Evolutionary conservation across 2,329 filamentous ascomycete species (phyloP), one percentile per base, ranked within the genome.

Genomic region (Leptosphaerulina australis): DNA sequence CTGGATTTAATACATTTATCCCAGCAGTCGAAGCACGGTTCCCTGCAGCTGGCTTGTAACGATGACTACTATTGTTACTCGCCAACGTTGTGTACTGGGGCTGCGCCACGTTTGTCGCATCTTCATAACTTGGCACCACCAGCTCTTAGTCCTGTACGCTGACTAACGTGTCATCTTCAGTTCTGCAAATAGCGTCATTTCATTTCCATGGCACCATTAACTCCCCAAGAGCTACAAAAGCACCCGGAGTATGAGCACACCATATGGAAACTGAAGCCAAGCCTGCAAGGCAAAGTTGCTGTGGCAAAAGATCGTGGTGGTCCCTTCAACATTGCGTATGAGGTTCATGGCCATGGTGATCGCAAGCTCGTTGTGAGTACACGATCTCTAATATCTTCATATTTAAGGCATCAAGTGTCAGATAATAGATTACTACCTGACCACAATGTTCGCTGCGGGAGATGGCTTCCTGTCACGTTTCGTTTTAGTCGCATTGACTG

Each of bases 341-440:
- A 94, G 72, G 78, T 94, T 37, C 90, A 96, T 75, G 90, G 91
- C 47, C 76, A 81, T 54, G 90, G 90, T 3, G 82, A 86, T 37
- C 79, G 82, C 58, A 88, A 88, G 76, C 75, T 94, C 57, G 78
- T 91, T 62, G 90, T 94, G 79, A 58, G 87, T 83, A 10, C 10
- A 21, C 22, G 40, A 39, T 48, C 58, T 51, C 54, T 56, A 43
- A 54, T 37, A 52, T 49, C 45, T 35, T 43, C 53, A 51, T 56
- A 50, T 49, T 54, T 55, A 39, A 61, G 55, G 55, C 57, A 55
- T 52, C 50, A 15, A 31, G 15, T 53, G 50, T 51, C 31, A 30
- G 36, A 52, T 30, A 47, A 57, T 62, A 64, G 31, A 66, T 41
- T 30, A 39, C 44, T 40, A 33, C 53, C 50, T 53, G 20, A 18